Evolutionary conservation across 768 basidiomycete genomes (phyloP).

Genomic region (Paxillus ammoniavirescens): DNA sequence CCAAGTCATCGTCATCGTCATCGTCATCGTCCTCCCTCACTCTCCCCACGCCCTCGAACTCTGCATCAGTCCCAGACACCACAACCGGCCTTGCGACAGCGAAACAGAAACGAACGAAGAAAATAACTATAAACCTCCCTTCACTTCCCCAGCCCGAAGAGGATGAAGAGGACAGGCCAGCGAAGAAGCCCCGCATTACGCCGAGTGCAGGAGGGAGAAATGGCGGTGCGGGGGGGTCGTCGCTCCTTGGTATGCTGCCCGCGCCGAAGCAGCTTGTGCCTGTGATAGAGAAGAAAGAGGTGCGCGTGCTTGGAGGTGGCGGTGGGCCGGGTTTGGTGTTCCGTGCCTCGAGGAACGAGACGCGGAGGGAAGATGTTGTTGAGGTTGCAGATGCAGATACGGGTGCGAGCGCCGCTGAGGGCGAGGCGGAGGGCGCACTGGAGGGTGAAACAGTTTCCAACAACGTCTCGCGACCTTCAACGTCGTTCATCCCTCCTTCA

Average conservation of each 20-base stretch:
- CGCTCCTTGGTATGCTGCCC: slow-evolving; percentile 71
- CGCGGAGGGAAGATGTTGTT: slow-evolving; percentile 9
- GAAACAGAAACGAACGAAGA: slow-evolving; percentile 44
- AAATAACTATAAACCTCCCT: slow-evolving; percentile 40
- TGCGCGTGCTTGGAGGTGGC: slow-evolving; percentile 66
- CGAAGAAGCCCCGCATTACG: slow-evolving; percentile 57
- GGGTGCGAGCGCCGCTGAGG: slow-evolving; percentile 13
- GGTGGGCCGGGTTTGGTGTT: slow-evolving; percentile 63
- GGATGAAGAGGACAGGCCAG: slow-evolving; percentile 48
- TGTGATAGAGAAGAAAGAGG: slow-evolving; percentile 32
- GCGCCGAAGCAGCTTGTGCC: slow-evolving; percentile 59
- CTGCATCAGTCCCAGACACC: background rate
- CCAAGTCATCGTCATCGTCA: slow-evolving; percentile 21
- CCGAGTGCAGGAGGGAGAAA: slow-evolving; percentile 21
- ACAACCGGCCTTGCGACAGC: slow-evolving; percentile 11
- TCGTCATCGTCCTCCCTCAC: slow-evolving; percentile 22
- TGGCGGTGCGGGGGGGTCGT: slow-evolving; percentile 54
- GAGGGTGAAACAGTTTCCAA: background rate
- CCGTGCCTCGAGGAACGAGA: slow-evolving; percentile 31
- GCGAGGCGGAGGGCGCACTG: slow-evolving; percentile 17
- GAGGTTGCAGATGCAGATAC: slow-evolving; percentile 20
- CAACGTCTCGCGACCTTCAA: slow-evolving; percentile 22
- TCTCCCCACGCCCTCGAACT: slow-evolving; percentile 24
- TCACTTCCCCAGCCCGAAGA: slow-evolving; percentile 31
- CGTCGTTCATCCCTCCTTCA: slow-evolving; percentile 58